phyloP scores from a whole-genome alignment of 2,329 filamentous ascomycete genomes.

The Fragosphaeria purpurea region DNA sequence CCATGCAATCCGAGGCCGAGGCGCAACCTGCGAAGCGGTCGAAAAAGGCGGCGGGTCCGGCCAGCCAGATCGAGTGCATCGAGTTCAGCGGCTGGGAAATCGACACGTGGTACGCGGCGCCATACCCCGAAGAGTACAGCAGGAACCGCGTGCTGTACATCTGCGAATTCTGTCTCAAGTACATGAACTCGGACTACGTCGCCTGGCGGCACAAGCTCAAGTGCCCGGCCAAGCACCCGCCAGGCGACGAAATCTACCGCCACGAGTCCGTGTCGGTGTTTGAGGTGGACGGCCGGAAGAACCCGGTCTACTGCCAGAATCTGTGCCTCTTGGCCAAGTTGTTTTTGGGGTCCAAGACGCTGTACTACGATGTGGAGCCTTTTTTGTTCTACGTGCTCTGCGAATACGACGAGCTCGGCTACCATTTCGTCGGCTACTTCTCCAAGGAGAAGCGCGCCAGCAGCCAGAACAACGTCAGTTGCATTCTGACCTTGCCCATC shows the following conservation, averaged over 20 bases:
- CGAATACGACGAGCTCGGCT: conserved; percentile 82
- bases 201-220: conserved; percentile 97
- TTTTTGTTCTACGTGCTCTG: conserved; percentile 97
- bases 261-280: conserved; percentile 88
- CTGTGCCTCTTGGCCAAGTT: conserved; percentile 91
- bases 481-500: conserved; percentile 90
- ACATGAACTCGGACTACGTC: conserved; percentile 98
- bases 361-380: conserved; percentile 96
- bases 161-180: conserved; percentile 97
- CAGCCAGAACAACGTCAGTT: conserved; percentile 94
- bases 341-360: conserved; percentile 95
- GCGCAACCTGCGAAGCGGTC: conserved; percentile 54
- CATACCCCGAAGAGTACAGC: conserved; percentile 97
- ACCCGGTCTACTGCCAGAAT: conserved; percentile 98
- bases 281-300: conserved; percentile 93
- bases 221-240: conserved; percentile 91
- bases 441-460: conserved; percentile 95
- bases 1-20: conserved; percentile 56
- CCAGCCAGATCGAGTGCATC: conserved; percentile 97
- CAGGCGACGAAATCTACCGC: conserved; percentile 95
- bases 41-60: conserved; percentile 71
- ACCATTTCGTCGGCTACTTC: conserved; percentile 98
- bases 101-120: conserved; percentile 97
- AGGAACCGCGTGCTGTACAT: conserved; percentile 95
- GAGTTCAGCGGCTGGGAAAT: conserved; percentile 97